Evolutionary conservation across 2,329 filamentous ascomycete species (phyloP), one percentile per base, ranked within the genome.

Genomic region (Diplodia corticola): DNA sequence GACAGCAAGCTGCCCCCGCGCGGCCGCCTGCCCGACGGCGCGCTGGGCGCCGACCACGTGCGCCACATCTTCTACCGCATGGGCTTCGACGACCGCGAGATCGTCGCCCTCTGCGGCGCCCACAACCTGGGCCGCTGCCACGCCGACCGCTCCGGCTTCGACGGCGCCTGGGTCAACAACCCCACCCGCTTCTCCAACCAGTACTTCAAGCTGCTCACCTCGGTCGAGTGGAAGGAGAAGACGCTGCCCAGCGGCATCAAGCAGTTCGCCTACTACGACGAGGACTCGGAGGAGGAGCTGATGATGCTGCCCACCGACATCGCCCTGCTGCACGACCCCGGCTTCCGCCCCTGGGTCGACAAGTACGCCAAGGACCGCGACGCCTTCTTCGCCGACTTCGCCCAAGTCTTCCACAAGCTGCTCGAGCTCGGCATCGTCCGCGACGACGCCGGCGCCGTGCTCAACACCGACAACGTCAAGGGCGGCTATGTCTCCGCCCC

Each of bases 231-330:
- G 84, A 83, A 82, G 73, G 82, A 82, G 67, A 84, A 82, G 74
- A 84, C 79, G 13, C 73, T 87, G 63, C 73, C 75, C 15, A 85
- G 82, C 68, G 85, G 85, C 0, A 72, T 85, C 20, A 76, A 79
- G 64, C 86, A 89, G 76, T 89, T 86, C 73, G 82, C 84, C 51
- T 86, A 86, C 70, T 82, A 83, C 55, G 86, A 88, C 68, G 84
- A 86, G 54, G 84, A 88, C 69, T 76, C 75, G 5, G 82, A 83
- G 51, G 83, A 84, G 67, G 84, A 84, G 65, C 77, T 89, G 49
- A 89, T 89, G 87, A 89, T 89, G 87, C 73, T 89, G 72, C 87
- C 87, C 0, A 88, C 86, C 2, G 87, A 89, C 72, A 83, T 89
- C 71, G 83, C 86, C 4, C 78, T 89, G 46, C 76, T 84, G 4